A percentile compares a stretch with the other conserved stretches of the same genome.
Conservation (phyloP, 805 yeast genomes). For the Vanderwaltozyma verrucispora region DNA sequence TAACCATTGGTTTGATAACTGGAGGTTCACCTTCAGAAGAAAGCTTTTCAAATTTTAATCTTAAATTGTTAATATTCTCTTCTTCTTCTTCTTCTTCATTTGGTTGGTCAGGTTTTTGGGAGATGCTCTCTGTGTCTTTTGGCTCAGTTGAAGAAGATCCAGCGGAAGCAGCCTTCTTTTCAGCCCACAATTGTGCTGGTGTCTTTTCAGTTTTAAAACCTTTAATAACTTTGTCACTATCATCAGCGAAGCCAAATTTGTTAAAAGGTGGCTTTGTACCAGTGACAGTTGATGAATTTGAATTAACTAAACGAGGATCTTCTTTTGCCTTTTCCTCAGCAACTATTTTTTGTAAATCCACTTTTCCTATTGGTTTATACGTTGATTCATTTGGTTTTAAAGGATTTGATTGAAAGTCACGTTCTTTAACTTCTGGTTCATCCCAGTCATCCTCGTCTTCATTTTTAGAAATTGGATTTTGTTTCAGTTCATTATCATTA, state of each 20-base stretch:
- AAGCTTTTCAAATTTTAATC: constrained; percentile 30
- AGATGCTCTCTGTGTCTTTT: constrained; percentile 7
- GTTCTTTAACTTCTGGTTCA: constrained; percentile 37
- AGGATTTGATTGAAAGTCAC: constrained; percentile 41
- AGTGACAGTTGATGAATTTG: constrained; percentile 12
- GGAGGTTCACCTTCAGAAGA: constrained; percentile 17
- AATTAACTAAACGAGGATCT: constrained; percentile 33
- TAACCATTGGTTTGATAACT: constrained; percentile 21
- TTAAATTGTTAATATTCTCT: constrained; percentile 27
- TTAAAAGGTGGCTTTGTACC: constrained; percentile 28
- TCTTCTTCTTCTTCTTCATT: constrained; percentile 19
- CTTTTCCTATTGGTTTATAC: constrained; percentile 55
- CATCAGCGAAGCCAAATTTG: constrained; percentile 7
- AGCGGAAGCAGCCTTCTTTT: constrained; percentile 56
- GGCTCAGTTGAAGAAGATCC: constrained; percentile 4
- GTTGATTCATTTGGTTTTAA: constrained; percentile 35
- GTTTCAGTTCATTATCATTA: constrained; percentile 8
- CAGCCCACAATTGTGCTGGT: constrained; percentile 96
- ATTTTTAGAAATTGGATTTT: constrained; percentile 3
- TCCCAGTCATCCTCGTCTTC: constrained; percentile 35
- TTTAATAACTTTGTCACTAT: constrained; percentile 37
- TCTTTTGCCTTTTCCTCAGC: constrained; percentile 34
- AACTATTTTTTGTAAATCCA: constrained; percentile 37
- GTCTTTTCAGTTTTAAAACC: constrained; percentile 72
- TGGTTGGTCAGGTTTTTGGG: constrained; percentile 20